Evolutionary conservation across 1,284 basidiomycete species (phyloP), one percentile per base, ranked within the genome.

Genomic region (Ustilago trichophora): DNA sequence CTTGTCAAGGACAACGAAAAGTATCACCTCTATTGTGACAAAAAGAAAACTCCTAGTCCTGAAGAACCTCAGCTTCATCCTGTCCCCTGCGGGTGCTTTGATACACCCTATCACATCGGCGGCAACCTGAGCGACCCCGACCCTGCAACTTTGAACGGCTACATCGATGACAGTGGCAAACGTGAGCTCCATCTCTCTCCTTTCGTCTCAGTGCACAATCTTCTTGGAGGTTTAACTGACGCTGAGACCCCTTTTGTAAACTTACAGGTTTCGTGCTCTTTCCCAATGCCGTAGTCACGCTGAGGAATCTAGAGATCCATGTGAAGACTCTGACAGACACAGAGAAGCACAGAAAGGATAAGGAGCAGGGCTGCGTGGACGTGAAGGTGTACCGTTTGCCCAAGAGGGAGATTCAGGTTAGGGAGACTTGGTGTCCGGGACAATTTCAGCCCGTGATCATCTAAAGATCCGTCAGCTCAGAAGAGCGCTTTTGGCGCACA

Each of bases 391-490:
- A 52, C 21, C 22, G 15, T 6, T 27, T 52, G 40, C 50, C 50
- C 12, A 8, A 32, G 21, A 24, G 31, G 41, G 6, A 15, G 8
- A 32, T 44, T 22, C 33, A 36, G 16, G 27, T 44, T 15, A 25
- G 19, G 16, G 34, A 44, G 21, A 38, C 19, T 18, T 52, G 50
- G 50, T 52, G 50, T 19, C 50, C 50, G 22, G 41, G 33, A 11
- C 25, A 44, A 18, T 44, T 34, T 9, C 24, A 25, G 2, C 41
- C 50, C 9, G 41, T 52, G 15, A 22, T 36, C 1, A 24, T 52
- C 15, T 44, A 44, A 33, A n/a, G 27, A 29, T 29, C 27, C 27
- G 27, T 13, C 13, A n/a, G n/a, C n/a, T n/a, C n/a, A n/a, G n/a
- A n/a, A n/a, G n/a, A n/a, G n/a, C n/a, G n/a, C n/a, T n/a, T n/a